Conservation (phyloP, 768 basidiomycete species). For the Russula sp. region DNA sequence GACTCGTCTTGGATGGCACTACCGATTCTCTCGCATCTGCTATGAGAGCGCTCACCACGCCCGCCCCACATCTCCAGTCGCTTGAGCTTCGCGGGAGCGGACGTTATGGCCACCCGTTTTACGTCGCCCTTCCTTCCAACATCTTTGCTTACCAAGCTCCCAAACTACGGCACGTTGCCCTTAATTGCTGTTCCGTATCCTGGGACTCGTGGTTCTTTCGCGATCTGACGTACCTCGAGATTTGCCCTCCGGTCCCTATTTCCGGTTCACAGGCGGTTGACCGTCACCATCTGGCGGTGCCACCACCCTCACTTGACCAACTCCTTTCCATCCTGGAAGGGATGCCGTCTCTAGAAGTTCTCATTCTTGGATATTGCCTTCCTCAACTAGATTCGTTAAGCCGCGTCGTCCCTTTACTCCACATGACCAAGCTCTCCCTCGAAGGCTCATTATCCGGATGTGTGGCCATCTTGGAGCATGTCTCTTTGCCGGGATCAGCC, state of each 20-base stretch:
- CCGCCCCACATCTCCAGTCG: not conserved
- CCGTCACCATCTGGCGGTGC: too few species aligned
- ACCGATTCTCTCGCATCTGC: not conserved
- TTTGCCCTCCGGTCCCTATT: too few species aligned
- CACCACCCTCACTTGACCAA: not conserved
- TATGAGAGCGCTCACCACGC: not conserved
- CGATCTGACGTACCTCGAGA: too few species aligned
- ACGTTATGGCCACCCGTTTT: not conserved
- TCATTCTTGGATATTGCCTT: too few species aligned
- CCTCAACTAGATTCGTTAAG: too few species aligned
- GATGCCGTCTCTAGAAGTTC: too few species aligned
- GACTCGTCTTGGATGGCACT: not conserved
- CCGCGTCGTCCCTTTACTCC: not conserved
- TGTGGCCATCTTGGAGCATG: not conserved
- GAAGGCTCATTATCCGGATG: not conserved
- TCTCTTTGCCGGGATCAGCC: too few species aligned
- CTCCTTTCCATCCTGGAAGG: not conserved
- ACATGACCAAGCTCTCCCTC: not conserved
- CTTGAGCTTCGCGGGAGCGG: not conserved
- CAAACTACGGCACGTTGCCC: not conserved
- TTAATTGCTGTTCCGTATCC: not conserved
- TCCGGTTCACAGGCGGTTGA: too few species aligned
- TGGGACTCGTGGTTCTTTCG: too few species aligned
- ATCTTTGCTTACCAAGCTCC: not conserved
- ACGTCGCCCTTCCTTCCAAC: not conserved